These are phyloP conservation scores for Talaromyces sp. DNA, from an alignment of 2,329 filamentous ascomycete genomes.

Conservation along the genomic window DNA sequence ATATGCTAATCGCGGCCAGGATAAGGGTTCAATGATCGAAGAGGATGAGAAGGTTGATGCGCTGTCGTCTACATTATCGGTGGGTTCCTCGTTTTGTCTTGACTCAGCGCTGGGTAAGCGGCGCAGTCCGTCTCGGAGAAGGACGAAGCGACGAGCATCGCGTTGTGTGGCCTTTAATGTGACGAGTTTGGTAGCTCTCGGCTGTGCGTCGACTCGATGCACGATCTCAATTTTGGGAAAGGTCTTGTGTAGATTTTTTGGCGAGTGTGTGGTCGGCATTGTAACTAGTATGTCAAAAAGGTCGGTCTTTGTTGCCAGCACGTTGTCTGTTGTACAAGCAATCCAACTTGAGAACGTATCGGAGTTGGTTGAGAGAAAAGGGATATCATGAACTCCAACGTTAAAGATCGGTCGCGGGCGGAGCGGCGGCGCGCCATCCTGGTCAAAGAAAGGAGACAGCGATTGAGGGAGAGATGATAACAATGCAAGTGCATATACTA, in stretches of 20 bases:
- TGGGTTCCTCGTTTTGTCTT: slow-evolving; percentile 13
- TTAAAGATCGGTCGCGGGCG: slow-evolving; percentile 82
- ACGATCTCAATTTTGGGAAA: slow-evolving; percentile 73
- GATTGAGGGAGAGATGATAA: slow-evolving; percentile 81
- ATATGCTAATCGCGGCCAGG: slow-evolving; percentile 60
- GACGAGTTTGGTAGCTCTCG: slow-evolving; percentile 26
- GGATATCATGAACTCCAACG: slow-evolving; percentile 89
- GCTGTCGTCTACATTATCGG: slow-evolving; percentile 36
- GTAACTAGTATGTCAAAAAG: slow-evolving; percentile 89
- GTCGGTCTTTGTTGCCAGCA: slow-evolving; percentile 77
- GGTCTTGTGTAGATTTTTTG: slow-evolving; percentile 56
- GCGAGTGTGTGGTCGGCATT: slow-evolving; percentile 56
- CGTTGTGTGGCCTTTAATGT: slow-evolving; percentile 80
- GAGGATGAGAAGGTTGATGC: slow-evolving; percentile 43
- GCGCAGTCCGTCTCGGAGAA: slow-evolving; percentile 61
- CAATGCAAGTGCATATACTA: slow-evolving; percentile 92
- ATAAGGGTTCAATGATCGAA: slow-evolving; percentile 53
- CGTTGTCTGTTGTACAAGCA: slow-evolving; percentile 92
- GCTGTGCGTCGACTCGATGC: slow-evolving; percentile 55
- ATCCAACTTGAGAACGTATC: slow-evolving; percentile 67
- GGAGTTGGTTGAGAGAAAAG: slow-evolving; percentile 61
- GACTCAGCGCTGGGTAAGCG: slow-evolving; percentile 30
- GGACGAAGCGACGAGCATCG: slow-evolving; percentile 75
- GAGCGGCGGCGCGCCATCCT: slow-evolving; percentile 57
- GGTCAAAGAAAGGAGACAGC: slow-evolving; percentile 65